Base-by-base conservation (phyloP, 306 rosid species). In the Argentina anserina region DNA sequence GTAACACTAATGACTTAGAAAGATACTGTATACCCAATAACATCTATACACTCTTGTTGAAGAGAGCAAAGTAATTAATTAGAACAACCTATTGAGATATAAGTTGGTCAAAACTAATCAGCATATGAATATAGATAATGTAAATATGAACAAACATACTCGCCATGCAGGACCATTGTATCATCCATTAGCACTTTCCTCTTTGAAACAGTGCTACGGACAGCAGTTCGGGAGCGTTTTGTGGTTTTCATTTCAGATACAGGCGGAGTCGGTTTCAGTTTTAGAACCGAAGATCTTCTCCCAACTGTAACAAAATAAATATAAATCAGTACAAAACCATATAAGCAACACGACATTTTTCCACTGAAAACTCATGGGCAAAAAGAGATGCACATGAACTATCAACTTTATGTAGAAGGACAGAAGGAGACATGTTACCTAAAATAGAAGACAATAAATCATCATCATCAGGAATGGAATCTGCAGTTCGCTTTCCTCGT, bases 181-280 rank as follows among this genome's bases (percentile, higher is more conserved):
- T 90, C 97, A 82, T 95, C 99, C 93, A 90, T 83, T 65, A 86
- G 90, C 80, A 95, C 97, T 90, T 95, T 95, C 88, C 96, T 87
- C 86, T 92, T 95, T 68, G 82, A 66, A 58, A 82, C 80, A 84
- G 81, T 84, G 75, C 84, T 70, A 21, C 97, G 96, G 5, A 81
- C 28, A 56, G 84, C 82, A 74, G 91, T 49, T 40, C 97, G 86
- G 23, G 69, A 33, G 26, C 90, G 89, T 83, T 92, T 92, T 7
- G 62, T 53, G 80, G 90, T 79, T 71, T 69, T 79, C 26, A 76
- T 68, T 73, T 88, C 96, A 78, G 88, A 81, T 55, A 73, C 88
- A 37, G 85, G 79, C 26, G 97, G 97, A 71, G 96, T 86, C 28
- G 93, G 96, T 79, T 95, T 91, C 81, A 91, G 39, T 84, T 92